phyloP scores from a whole-genome alignment of 1,139 yeast species.

The Schwanniomyces etchellsii region DNA sequence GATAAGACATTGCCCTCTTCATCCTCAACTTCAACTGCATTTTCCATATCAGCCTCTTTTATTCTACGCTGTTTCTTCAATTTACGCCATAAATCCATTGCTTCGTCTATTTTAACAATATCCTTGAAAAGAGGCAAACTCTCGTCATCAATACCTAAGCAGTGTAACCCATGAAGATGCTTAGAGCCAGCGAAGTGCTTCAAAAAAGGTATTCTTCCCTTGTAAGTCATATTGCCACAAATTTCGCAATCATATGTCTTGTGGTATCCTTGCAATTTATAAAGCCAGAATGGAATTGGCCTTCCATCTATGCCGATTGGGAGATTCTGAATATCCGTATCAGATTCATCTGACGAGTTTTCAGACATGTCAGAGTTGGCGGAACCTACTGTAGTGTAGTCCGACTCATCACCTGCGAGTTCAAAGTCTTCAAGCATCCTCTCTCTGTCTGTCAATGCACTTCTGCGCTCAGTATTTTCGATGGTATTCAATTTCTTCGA shows the following conservation, averaged over 20 bases:
- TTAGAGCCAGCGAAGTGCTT: slow-evolving; percentile 67
- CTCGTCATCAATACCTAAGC: slow-evolving; percentile 60
- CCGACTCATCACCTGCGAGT: slow-evolving; percentile 30
- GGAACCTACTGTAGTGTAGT: slow-evolving; percentile 23
- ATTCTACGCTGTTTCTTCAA: slow-evolving; percentile 34
- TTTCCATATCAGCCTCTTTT: slow-evolving; percentile 42
- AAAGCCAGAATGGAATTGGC: slow-evolving; percentile 93
- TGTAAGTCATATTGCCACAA: slow-evolving; percentile 72
- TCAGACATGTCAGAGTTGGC: slow-evolving; percentile 23
- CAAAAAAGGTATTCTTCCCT: slow-evolving; percentile 68
- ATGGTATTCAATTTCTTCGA: slow-evolving; percentile 44
- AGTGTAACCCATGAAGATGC: slow-evolving; percentile 70
- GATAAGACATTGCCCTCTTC: slow-evolving; percentile 91
- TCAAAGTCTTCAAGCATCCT: slow-evolving; percentile 44
- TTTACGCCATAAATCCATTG: slow-evolving; percentile 49
- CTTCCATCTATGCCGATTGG: slow-evolving; percentile 87
- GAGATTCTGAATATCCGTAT: slow-evolving; percentile 38
- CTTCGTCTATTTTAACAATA: slow-evolving; percentile 65
- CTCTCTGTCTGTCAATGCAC: slow-evolving; percentile 73
- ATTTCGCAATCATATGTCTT: slow-evolving; percentile 74
- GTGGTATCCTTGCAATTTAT: slow-evolving; percentile 82
- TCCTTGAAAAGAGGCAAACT: slow-evolving; percentile 49
- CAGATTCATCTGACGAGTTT: slow-evolving; percentile 14
- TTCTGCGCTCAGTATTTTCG: slow-evolving; percentile 58
- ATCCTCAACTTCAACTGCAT: slow-evolving; percentile 80